These are phyloP conservation scores for Vitis cinerea DNA, from an alignment of 164 flowering plant genomes.

Conservation along the genomic window DNA sequence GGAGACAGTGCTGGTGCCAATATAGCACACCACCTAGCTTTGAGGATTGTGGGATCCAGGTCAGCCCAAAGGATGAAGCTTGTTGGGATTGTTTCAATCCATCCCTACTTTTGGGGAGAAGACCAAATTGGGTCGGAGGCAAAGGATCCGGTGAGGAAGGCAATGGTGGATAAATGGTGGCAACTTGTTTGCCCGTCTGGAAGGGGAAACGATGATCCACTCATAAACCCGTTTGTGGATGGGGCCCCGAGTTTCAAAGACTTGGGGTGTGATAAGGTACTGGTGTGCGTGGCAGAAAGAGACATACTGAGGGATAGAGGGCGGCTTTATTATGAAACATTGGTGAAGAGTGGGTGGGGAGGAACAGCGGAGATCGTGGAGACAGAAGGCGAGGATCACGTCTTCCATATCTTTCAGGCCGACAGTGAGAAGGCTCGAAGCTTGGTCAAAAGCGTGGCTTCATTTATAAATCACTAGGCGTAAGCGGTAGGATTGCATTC, in stretches of 20 bases:
- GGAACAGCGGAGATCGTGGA: conserved; percentile 51
- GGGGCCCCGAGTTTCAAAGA: conserved; percentile 33
- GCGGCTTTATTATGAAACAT: conserved; percentile 33
- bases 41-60: conserved; percentile 10
- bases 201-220: conserved; percentile 48
- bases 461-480: conserved; percentile 29
- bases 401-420: conserved; percentile 44
- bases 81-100: conserved; percentile 25
- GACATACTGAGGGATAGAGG: conserved; percentile 55
- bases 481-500: neutral
- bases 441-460: conserved; percentile 34
- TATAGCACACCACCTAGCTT: conserved; percentile 40
- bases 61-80: conserved; percentile 8
- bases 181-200: conserved; percentile 36
- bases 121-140: conserved; percentile 38
- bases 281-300: conserved; percentile 51
- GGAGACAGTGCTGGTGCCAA: conserved; percentile 65
- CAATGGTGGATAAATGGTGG: conserved; percentile 48
- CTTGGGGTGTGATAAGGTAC: conserved; percentile 36
- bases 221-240: conserved; percentile 49
- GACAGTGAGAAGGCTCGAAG: conserved; percentile 33
- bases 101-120: conserved; percentile 53
- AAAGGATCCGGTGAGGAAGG: conserved; percentile 22
- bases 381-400: conserved; percentile 49
- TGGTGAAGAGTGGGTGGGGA: conserved; percentile 47